Evolutionary conservation across 2,329 filamentous ascomycete species (phyloP), one percentile per base, ranked within the genome.

Genomic region (Nemania abortiva): DNA sequence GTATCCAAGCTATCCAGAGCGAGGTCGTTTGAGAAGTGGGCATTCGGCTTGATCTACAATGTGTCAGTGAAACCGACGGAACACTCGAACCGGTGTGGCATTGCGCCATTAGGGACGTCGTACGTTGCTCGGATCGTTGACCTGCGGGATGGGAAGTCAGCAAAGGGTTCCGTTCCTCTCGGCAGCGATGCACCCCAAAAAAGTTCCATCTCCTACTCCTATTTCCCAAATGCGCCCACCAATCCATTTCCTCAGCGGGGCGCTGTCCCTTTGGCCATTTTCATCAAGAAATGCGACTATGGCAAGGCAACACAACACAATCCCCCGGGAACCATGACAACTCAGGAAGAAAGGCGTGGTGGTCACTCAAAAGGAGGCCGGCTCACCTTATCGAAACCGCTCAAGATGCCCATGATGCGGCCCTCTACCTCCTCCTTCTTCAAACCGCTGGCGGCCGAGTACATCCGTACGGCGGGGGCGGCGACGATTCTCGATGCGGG

Each of bases 1-100:
- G 96, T 98, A 83, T 99, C 96, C 83, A 99, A 89, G 85, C 92
- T 97, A 87, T 99, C 96, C 78, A 99, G 87, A 74, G 95, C 96
- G 73, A 99, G 92, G 84, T 99, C 95, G 83, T 98, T 98, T 81
- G 94, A 89, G 85, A 99, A 99, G 89, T 98, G 95, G 68, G 95
- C 91, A 63, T 86, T 87, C 72, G 89, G 84, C 79, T 90, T 93
- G 81, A 99, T 93, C 95, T 98, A 59, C 76, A 77, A 49, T 72
- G 49, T 65, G 65, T 75, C 45, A 75, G 68, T 66, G 72, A 70
- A 6, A 37, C 34, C 9, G 45, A 42, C 15, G 34, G 20, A 27
- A 18, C 6, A 60, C 49, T 24, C 15, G 20, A 39, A 45, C 18
- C 3, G 20, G 20, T 29, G 37, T 22, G 45, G 42, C n/a, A 54